Percentiles rank a stretch among this genome's conserved stretches.
These are phyloP conservation scores for Trichoderma citrinoviride DNA, from an alignment of 2,329 filamentous ascomycete genomes.

Conservation along the genomic window DNA sequence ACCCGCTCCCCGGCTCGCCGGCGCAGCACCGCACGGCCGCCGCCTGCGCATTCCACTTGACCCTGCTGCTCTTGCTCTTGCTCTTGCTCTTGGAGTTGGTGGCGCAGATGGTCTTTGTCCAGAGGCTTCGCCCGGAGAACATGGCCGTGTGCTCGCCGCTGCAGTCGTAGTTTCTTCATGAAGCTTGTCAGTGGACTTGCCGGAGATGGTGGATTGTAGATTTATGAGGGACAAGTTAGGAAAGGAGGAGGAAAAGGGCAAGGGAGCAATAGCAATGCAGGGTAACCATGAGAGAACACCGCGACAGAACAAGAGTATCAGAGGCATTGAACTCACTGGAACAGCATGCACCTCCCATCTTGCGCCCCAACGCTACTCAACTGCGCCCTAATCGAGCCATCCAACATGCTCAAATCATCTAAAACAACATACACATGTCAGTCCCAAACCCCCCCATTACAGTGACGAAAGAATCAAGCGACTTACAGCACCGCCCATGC, in stretches of 20 bases:
- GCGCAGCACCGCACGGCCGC: conserved; percentile 11
- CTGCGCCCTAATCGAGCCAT: neutral
- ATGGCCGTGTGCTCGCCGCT: neutral
- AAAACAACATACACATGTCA: too few species aligned
- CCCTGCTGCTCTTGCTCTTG: neutral
- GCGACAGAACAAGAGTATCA: too few species aligned
- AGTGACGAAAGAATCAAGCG: too few species aligned
- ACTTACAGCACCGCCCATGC: conserved; percentile 15
- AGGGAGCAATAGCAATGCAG: too few species aligned
- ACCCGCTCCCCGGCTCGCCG: neutral
- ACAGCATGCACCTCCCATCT: conserved; percentile 12
- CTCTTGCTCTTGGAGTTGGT: neutral
- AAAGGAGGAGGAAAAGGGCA: too few species aligned
- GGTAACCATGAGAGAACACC: too few species aligned
- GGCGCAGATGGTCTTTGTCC: neutral
- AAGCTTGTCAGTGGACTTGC: neutral
- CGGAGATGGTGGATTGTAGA: neutral
- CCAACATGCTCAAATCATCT: conserved; percentile 5
- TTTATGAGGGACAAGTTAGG: too few species aligned
- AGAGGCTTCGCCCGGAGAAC: conserved; percentile 7
- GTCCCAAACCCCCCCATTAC: neutral
- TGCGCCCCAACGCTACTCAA: neutral
- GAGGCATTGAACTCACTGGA: conserved; percentile 6
- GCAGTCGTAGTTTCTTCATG: neutral
- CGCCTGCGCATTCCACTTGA: neutral